These are phyloP conservation scores for Misopates orontium DNA, from an alignment of 257 asterid genomes.

Conservation along the genomic window DNA sequence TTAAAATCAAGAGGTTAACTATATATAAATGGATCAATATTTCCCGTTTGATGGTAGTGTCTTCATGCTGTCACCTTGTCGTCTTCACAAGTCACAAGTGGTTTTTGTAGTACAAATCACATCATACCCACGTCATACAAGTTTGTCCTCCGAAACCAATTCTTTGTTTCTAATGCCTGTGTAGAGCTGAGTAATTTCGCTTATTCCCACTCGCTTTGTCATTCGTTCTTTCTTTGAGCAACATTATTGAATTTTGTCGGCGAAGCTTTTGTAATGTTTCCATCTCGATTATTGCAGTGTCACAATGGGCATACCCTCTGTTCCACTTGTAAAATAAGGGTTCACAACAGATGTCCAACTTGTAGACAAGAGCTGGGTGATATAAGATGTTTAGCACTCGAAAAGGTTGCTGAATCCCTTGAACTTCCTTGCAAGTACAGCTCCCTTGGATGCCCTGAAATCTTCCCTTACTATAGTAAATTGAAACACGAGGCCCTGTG, in stretches of 20 bases:
- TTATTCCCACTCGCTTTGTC: too few relatives aligned
- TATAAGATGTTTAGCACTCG: constrained; percentile 57
- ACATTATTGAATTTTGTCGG: background rate
- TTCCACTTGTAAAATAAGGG: constrained; percentile 51
- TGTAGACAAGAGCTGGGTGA: constrained; percentile 69
- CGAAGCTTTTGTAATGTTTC: background rate
- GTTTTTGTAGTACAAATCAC: too few relatives aligned
- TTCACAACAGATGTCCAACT: constrained; percentile 60
- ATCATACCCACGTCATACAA: too few relatives aligned
- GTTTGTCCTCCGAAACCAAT: too few relatives aligned
- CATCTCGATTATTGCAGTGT: constrained; percentile 38
- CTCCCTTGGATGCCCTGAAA: constrained; percentile 50
- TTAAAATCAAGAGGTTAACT: too few relatives aligned
- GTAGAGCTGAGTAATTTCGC: too few relatives aligned
- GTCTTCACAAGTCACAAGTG: too few relatives aligned
- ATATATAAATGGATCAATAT: too few relatives aligned
- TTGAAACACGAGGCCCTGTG: constrained; percentile 53
- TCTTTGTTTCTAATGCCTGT: too few relatives aligned
- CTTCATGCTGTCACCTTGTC: too few relatives aligned
- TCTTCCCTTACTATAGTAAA: constrained; percentile 52
- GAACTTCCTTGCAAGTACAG: constrained; percentile 53
- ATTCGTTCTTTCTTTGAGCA: too few relatives aligned
- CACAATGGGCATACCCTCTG: constrained; percentile 64
- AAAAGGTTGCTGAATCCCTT: constrained; percentile 59
- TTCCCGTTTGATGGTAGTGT: too few relatives aligned